Evolutionary conservation across 2,329 filamentous ascomycete species (phyloP).

Genomic region (Talaromyces marneffei): DNA sequence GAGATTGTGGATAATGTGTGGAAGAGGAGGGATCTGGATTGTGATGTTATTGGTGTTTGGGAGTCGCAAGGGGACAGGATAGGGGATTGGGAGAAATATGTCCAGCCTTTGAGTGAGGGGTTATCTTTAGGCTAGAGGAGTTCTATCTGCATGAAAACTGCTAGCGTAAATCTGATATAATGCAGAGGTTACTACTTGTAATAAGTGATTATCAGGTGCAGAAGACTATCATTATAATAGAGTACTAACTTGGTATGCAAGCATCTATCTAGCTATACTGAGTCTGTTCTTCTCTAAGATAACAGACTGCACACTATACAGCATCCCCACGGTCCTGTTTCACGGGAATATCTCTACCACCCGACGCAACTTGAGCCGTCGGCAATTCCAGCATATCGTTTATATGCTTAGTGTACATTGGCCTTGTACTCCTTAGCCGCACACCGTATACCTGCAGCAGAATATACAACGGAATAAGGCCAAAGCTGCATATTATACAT

Average conservation of each 20-base stretch:
- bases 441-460: background rate
- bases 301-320: background rate
- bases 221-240: background rate
- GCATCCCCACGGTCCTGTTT: background rate
- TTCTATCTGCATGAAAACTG: background rate
- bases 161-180: background rate
- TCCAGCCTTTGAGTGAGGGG: conserved; percentile 16
- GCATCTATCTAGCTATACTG: background rate
- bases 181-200: background rate
- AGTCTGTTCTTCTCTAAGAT: background rate
- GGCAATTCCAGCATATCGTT: background rate
- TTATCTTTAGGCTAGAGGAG: conserved; percentile 12
- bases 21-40: conserved; percentile 15
- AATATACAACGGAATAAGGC: conserved; percentile 2
- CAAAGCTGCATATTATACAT: conserved; percentile 7
- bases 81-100: conserved; percentile 16
- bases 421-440: background rate
- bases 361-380: background rate
- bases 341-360: background rate
- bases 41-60: background rate
- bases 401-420: conserved; percentile 6
- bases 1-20: conserved; percentile 17
- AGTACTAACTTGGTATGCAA: too few species aligned
- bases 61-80: background rate
- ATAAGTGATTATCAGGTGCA: background rate